phyloP scores from a whole-genome alignment of 208 protist genomes.

The Leptomonas seymouri region DNA sequence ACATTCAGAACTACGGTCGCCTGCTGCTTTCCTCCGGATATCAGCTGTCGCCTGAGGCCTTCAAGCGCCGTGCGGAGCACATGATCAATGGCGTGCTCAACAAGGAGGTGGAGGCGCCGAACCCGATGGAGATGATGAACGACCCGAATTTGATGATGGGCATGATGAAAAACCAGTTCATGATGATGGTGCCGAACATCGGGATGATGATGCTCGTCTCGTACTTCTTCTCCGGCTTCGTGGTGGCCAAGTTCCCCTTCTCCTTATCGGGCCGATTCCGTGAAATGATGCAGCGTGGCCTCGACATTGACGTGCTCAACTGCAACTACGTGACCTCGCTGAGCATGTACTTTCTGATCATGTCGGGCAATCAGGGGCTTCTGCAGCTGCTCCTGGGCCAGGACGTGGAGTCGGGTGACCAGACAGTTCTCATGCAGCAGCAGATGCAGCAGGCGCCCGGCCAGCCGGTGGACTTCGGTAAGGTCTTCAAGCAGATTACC shows the following conservation, averaged over 20 bases:
- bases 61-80: conserved; percentile 62
- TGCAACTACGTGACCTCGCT: conserved; percentile 96
- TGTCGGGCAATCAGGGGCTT: conserved; percentile 94
- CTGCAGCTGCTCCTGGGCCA: conserved; percentile 92
- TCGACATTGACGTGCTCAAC: conserved; percentile 94
- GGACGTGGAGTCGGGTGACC: conserved; percentile 50
- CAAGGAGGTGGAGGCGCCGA: conserved; percentile 67
- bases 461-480: conserved; percentile 75
- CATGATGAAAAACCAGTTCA: conserved; percentile 96
- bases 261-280: conserved; percentile 92
- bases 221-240: conserved; percentile 97
- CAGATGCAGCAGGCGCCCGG: conserved; percentile 58
- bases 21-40: conserved; percentile 57
- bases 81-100: conserved; percentile 57
- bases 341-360: conserved; percentile 96
- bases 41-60: conserved; percentile 61
- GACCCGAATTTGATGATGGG: conserved; percentile 93
- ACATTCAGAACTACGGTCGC: conserved; percentile 72
- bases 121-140: conserved; percentile 94
- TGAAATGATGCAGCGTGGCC: conserved; percentile 95
- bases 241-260: conserved; percentile 97
- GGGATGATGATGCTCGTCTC: conserved; percentile 96
- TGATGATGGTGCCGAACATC: conserved; percentile 94
- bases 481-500: conserved; percentile 80
- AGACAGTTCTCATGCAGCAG: conserved; percentile 48